A percentile compares a stretch with the other conserved stretches of the same genome.
Conservation (phyloP, 2,329 filamentous ascomycete genomes). For the Talaromyces verruculosus region DNA sequence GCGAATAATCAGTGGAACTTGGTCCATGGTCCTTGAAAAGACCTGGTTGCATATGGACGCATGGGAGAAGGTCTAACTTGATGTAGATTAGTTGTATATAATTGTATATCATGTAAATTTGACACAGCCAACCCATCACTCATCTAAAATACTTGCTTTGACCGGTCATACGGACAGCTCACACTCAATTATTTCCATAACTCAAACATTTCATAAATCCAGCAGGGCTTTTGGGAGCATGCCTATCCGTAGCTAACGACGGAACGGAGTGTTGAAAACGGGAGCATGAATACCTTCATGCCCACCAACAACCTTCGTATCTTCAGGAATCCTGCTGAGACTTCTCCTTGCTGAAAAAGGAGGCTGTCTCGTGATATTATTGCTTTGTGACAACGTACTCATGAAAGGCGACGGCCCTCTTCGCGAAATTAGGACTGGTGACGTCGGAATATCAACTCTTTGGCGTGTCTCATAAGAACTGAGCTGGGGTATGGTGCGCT, state of each 20-base stretch:
- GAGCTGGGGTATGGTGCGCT: not conserved
- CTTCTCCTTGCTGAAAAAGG: not conserved
- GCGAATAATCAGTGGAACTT: not conserved
- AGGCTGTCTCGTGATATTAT: not conserved
- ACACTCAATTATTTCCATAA: not conserved
- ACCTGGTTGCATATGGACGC: not conserved
- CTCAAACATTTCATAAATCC: not conserved
- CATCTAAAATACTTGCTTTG: not conserved
- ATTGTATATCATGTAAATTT: not conserved
- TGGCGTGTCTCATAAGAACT: not conserved
- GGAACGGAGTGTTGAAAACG: slow-evolving; percentile 18
- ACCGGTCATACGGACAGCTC: not conserved
- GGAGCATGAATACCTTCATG: not conserved
- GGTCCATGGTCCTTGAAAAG: not conserved
- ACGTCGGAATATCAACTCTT: not conserved
- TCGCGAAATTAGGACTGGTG: not conserved
- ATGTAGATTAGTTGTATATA: not conserved
- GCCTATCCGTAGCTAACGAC: not conserved
- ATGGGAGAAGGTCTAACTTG: not conserved
- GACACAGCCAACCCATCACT: not conserved
- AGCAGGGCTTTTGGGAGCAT: not conserved
- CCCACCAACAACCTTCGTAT: not conserved
- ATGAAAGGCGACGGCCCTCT: not conserved
- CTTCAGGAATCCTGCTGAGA: not conserved
- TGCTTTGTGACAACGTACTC: not conserved